Evolutionary conservation across 2,329 filamentous ascomycete genomes (phyloP), one percentile per base, ranked within the genome.

Genomic region (Aspergillus sp.): DNA sequence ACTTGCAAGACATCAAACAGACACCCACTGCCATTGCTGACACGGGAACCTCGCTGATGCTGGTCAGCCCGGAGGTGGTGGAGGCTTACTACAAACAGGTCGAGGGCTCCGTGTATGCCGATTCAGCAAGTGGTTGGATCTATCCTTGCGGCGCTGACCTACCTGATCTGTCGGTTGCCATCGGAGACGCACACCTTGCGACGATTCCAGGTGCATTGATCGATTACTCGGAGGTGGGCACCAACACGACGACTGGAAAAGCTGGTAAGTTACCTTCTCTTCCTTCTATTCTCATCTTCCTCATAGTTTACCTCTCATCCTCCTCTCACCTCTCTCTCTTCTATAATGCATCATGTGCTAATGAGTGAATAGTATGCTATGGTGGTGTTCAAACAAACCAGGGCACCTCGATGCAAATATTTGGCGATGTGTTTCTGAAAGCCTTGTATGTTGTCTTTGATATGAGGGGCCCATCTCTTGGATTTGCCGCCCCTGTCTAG

Each of bases 11-110:
- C 8, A 58, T 66, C 35, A 56, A 53, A 1, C 46, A 53, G 2
- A 47, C 53, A 1, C 49, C 60, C 38, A 66, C 67, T 27, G 77
- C 81, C 37, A 83, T 85, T 43, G 73, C 79, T 27, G 85, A 88
- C 64, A 88, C 85, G 3, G 84, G 83, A 26, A 85, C 82, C 4
- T 82, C 83, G 1, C 70, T 88, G 42, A 70, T 88, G 59, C 76
- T 86, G 39, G 67, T 84, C 27, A 76, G 78, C 28, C 67, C 74
- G 11, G 66, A 71, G 7, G 67, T 85, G n/a, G 78, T 77, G 2
- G 59, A 71, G 27, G 70, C 71, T 30, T 88, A 87, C 67, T 88
- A 83, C 66, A 59, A 59, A 28, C 61, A 71, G 38, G 76, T 86
- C 3, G 57, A 72, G 0, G 70, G 74, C 7, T 76, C 82, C 7